These are phyloP conservation scores for Sphagnum fallax DNA, from an alignment of 228 moss, liverwort and hornwort genomes.

Conservation along the genomic window DNA sequence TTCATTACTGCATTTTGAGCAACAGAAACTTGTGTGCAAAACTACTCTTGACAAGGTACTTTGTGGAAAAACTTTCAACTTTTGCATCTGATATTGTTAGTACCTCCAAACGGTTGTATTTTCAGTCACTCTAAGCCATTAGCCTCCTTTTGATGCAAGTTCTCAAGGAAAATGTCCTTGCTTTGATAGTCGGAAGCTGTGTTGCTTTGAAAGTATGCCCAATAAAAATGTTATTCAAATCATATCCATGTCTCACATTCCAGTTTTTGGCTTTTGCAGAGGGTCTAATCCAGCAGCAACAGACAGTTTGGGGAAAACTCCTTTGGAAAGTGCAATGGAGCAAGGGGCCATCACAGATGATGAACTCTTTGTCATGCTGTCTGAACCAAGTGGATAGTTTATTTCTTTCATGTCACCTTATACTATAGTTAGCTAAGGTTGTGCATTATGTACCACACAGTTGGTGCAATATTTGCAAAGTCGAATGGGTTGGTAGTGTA, in stretches of 20 bases:
- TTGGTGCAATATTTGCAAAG: no score
- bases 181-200: no score
- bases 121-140: not conserved
- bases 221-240: not conserved
- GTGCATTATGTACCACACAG: no score
- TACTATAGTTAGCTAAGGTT: no score
- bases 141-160: no score
- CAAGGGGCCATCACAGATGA: constrained; percentile 73
- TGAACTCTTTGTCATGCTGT: constrained; percentile 77
- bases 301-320: constrained; percentile 70
- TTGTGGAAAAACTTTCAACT: constrained; percentile 1
- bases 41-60: constrained; percentile 66
- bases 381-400: constrained; percentile 55
- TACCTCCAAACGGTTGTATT: no score
- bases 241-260: constrained; percentile 3
- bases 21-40: constrained; percentile 78
- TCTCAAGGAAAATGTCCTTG: no score
- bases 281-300: constrained; percentile 56
- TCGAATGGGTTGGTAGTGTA: no score
- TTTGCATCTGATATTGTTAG: not conserved
- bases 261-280: constrained; percentile 29
- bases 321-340: constrained; percentile 81
- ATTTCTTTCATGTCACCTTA: not conserved
- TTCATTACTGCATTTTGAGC: constrained; percentile 71
- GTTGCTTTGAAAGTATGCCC: not conserved